Conservation (phyloP, 2,329 filamentous ascomycete genomes). For the Xylariaceae sp. region DNA sequence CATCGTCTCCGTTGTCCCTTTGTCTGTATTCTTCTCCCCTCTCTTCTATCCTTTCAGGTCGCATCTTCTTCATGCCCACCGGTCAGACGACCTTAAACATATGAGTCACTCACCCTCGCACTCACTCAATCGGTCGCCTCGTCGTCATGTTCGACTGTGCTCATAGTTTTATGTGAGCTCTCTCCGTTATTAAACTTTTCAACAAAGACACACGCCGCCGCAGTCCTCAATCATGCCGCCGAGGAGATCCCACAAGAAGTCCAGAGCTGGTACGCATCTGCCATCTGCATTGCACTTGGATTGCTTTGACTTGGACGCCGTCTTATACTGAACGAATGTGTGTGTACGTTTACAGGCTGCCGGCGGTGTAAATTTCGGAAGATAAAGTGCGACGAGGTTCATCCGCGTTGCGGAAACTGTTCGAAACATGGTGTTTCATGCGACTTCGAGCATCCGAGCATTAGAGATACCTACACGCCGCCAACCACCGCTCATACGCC, state of each 20-base stretch:
- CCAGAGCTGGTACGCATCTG: slow-evolving; percentile 43
- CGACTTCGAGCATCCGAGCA: slow-evolving; percentile 54
- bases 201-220: slow-evolving; percentile 2
- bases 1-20: slow-evolving; percentile 2
- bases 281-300: not conserved
- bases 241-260: slow-evolving; percentile 64
- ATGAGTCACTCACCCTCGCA: not conserved
- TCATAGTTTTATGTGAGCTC: not conserved
- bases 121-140: not conserved
- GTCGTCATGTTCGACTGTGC: slow-evolving; percentile 10
- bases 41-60: not conserved
- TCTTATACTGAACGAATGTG: slow-evolving; percentile 2
- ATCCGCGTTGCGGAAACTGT: slow-evolving; percentile 61
- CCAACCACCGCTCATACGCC: slow-evolving; percentile 16
- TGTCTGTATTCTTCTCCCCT: not conserved
- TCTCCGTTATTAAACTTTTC: slow-evolving; percentile 1
- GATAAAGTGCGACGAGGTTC: slow-evolving; percentile 66
- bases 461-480: slow-evolving; percentile 40
- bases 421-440: slow-evolving; percentile 60
- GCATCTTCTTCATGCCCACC: too few relatives aligned
- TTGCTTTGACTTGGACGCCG: not conserved
- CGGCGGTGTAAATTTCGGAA: slow-evolving; percentile 61
- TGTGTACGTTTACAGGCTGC: slow-evolving; percentile 38
- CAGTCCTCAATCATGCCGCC: slow-evolving; percentile 48
- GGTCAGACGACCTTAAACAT: too few relatives aligned